phyloP scores from a whole-genome alignment of 2,329 filamentous ascomycete genomes.

The Pseudogymnoascus sp. region DNA sequence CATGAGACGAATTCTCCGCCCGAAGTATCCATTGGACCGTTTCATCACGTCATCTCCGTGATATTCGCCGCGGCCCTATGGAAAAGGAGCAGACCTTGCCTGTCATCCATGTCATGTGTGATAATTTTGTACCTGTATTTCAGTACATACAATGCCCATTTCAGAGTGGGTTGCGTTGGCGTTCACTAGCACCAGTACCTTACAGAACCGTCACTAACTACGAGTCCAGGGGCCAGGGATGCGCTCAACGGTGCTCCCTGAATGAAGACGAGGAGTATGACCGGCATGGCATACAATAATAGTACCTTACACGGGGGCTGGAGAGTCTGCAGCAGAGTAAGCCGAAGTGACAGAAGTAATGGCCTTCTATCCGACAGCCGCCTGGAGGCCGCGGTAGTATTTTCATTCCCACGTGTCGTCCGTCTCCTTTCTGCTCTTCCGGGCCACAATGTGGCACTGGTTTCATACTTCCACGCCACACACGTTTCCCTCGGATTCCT shows the following conservation, averaged over 20 bases:
- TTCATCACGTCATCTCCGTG: conserved; percentile 5
- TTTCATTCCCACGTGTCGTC: background rate
- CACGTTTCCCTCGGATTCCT: background rate
- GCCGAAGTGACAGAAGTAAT: background rate
- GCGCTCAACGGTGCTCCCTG: background rate
- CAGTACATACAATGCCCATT: background rate
- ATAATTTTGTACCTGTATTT: background rate
- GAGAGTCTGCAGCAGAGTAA: background rate
- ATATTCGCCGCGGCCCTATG: background rate
- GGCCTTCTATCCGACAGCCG: conserved; percentile 1
- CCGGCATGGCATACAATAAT: background rate
- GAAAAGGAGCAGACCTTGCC: background rate
- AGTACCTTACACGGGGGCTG: background rate
- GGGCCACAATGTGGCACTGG: background rate
- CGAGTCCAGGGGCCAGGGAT: background rate
- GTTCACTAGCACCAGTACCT: conserved; percentile 6
- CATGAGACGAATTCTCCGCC: background rate
- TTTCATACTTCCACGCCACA: conserved; percentile 6
- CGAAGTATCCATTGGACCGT: conserved; percentile 6
- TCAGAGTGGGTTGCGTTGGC: background rate
- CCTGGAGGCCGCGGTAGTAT: conserved; percentile 6
- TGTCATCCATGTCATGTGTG: background rate
- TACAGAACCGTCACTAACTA: background rate
- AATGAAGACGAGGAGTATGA: background rate
- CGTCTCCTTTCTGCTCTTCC: background rate